phyloP scores from a whole-genome alignment of 495 filamentous ascomycete genomes.

The Chaetomium tenue region DNA sequence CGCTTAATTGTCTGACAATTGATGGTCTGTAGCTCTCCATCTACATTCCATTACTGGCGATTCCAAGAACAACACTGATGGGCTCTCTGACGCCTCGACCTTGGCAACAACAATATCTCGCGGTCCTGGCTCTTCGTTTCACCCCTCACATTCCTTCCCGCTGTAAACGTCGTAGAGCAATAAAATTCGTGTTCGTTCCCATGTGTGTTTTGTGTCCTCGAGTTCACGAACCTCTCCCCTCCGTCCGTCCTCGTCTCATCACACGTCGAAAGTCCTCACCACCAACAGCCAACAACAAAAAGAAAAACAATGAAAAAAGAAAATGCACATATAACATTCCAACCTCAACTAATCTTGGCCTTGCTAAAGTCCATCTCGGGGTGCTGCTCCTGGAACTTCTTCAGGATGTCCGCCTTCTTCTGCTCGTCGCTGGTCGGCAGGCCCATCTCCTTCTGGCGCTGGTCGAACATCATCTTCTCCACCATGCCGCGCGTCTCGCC shows the following conservation, averaged over 20 bases:
- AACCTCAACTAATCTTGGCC: conserved; percentile 62
- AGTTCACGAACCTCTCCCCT: background rate
- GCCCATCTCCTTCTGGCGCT: conserved; percentile 91
- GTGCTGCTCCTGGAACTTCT: conserved; percentile 76
- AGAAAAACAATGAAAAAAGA: too few relatives aligned
- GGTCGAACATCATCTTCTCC: conserved; percentile 99
- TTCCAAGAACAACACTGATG: conserved; percentile 53
- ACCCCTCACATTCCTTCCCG: conserved; percentile 44
- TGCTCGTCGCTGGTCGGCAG: conserved; percentile 86
- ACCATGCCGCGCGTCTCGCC: conserved; percentile 97
- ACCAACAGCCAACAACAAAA: too few relatives aligned
- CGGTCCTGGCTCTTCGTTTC: conserved; percentile 62
- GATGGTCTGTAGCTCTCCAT: conserved; percentile 52
- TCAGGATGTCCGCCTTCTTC: conserved; percentile 86
- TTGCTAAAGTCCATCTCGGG: conserved; percentile 83
- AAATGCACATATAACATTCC: too few relatives aligned
- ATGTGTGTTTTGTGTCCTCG: background rate
- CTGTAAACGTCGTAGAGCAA: conserved; percentile 4
- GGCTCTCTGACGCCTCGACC: conserved; percentile 62
- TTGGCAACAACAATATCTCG: conserved; percentile 26
- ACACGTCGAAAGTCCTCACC: background rate
- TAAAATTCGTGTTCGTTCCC: background rate
- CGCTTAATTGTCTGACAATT: conserved; percentile 52
- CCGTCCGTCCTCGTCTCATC: background rate
- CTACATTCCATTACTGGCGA: conserved; percentile 53